Base-by-base conservation (phyloP, 352 stramenopile genomes). In the Aphanomyces stellatus region DNA sequence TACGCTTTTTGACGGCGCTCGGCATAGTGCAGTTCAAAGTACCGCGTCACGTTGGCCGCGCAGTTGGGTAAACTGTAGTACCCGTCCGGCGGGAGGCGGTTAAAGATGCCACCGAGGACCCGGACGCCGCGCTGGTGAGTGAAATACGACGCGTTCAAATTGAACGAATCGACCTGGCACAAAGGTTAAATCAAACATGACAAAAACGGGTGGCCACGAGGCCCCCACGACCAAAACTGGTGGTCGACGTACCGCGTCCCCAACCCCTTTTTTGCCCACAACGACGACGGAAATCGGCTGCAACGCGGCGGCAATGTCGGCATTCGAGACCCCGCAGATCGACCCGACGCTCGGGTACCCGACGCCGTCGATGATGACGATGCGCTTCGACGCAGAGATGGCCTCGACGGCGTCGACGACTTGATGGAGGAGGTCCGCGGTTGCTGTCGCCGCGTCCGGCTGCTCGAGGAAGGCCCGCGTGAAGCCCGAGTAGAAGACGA, bases 401-500 rank as follows among this genome's bases (percentile, higher is more conserved):
- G 88, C 77, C 27, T 98, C 85, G 8, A 99, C 94, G 28, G 92
- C 92, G 1, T 74, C 63, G 13, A 73, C 74, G 17, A 91, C 90
- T 49, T 94, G 90, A 5, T 82, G 62, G 35, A 99, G 73, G 62
- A 99, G 73, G 46, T 95, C 72, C 19, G 78, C 70, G 3, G 81
- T 85, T 7, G 85, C 89, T 15, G 95, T 88, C 0, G 91, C 97
- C 63, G 92, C 82, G n/a, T 90, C 87, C 35, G 42, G 27, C 22
- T 62, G 53, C 27, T 90, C 90, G 0, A 99, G 72, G 72, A 98
- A 99, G 55, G 96, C 92, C 34, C 96, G 76, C 10, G 97, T 99
- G 69, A 99, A 99, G 19, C 96, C 96, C 53, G 88, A 92, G 76
- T 98, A 98, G 74, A 98, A 98, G 2, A 99, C 87, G 65, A 99